phyloP scores from a whole-genome alignment of 2,329 filamentous ascomycete species.

The Penicillium sp. region DNA sequence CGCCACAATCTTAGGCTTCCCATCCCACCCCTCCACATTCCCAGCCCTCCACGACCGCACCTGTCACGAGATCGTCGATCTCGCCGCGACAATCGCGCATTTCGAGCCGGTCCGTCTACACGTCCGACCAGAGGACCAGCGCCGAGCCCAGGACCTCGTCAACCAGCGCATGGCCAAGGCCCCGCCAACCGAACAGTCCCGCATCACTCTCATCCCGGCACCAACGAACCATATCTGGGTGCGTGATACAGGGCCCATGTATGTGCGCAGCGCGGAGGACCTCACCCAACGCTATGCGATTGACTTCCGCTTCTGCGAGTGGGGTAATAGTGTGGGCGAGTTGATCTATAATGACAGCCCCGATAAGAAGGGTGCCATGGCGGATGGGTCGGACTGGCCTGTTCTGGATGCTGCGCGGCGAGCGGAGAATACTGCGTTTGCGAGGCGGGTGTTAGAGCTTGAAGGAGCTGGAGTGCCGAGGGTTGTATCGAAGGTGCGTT shows the following conservation, averaged over 20 bases:
- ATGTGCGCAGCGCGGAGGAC: slow-evolving; percentile 21
- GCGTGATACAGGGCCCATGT: slow-evolving; percentile 36
- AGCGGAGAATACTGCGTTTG: slow-evolving; percentile 24
- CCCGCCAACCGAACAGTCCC: not conserved
- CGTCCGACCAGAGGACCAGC: slow-evolving; percentile 28
- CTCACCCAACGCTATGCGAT: slow-evolving; percentile 19
- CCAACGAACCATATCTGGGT: slow-evolving; percentile 36
- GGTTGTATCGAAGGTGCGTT: slow-evolving; percentile 24
- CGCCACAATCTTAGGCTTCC: slow-evolving; percentile 34
- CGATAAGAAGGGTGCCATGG: slow-evolving; percentile 12
- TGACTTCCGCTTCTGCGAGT: slow-evolving; percentile 29
- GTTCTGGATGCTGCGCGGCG: slow-evolving; percentile 12
- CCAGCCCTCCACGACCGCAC: slow-evolving; percentile 23
- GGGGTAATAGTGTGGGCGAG: slow-evolving; percentile 25
- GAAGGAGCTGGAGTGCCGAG: slow-evolving; percentile 15
- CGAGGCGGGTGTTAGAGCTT: slow-evolving; percentile 17
- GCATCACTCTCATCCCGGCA: slow-evolving; percentile 22
- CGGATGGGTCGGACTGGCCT: slow-evolving; percentile 19
- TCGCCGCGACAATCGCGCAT: slow-evolving; percentile 31
- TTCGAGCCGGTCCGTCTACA: slow-evolving; percentile 40
- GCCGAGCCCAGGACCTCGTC: slow-evolving; percentile 16
- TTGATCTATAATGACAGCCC: slow-evolving; percentile 17
- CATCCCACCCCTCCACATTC: slow-evolving; percentile 28
- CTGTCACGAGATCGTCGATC: slow-evolving; percentile 30
- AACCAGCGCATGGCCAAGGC: not conserved